Evolutionary conservation across 2,329 filamentous ascomycete species (phyloP), one percentile per base, ranked within the genome.

Genomic region (Scytalidium sp.): DNA sequence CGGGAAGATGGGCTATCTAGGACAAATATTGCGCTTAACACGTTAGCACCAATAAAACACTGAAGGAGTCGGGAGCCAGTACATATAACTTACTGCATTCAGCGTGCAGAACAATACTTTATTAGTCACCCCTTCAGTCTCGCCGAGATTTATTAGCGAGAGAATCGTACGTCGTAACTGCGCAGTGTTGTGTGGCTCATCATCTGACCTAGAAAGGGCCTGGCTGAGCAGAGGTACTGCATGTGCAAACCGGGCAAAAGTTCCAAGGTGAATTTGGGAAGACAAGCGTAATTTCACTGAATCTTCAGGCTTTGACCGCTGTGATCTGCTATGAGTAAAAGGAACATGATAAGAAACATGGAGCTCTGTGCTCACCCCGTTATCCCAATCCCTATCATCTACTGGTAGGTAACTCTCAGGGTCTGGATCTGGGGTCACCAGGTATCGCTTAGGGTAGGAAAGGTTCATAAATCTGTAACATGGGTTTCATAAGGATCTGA

Each of bases 211-310:
- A 22, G 27, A 36, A 13, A 47, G 42, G 7, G 49, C 49, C 20
- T 23, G 49, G 10, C 49, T 41, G 5, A 54, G 22, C 1, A 51
- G 29, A 19, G 32, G 43, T 13, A 25, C 45, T 41, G 49, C 49
- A 27, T 51, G 49, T 13, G 52, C 49, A 9, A 51, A 49, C 19
- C 49, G 46, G 13, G 43, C 52, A 29, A 51, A 54, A 21, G 46
- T 45, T 21, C 52, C 52, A 20, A 54, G 47, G 10, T 49, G 44
- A 13, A 49, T 19, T 19, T 44, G 23, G 7, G 44, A 43, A 20
- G 29, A 41, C 2, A 44, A 52, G 10, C 11, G 15, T 13, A 52
- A 15, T 10, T 43, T 49, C 17, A 22, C 39, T 29, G 27, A 8
- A n/a, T 47, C 46, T 7, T 25, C 22, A 11, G 17, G 13, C 32